Evolutionary conservation across 2,329 filamentous ascomycete genomes (phyloP), one percentile per base, ranked within the genome.

Genomic region (Phialophora tarda): DNA sequence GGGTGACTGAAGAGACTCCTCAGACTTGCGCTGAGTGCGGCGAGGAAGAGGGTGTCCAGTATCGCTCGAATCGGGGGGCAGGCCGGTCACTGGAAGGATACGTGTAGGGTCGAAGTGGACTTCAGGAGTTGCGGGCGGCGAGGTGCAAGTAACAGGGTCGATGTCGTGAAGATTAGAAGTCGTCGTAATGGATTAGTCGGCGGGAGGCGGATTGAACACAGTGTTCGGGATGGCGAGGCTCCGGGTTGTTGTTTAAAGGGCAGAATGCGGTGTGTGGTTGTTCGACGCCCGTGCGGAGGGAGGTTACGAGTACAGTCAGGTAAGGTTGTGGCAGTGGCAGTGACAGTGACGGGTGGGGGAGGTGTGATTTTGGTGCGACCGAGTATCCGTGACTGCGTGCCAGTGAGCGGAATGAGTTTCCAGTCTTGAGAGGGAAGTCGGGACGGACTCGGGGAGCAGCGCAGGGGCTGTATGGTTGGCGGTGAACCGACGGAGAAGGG

Each of bases 261-360:
- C 32, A 38, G 60, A 51, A 63, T 63, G 51, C 51, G 28, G 60
- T 56, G 28, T 41, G 60, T 61, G 57, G 57, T 59, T 59, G 41
- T n/a, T 32, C 32, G 41, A 47, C 10, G 32, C 7, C 48, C 30
- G 53, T 47, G 60, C 58, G 53, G 54, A 58, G 47, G 28, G 51
- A 44, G 38, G 38, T 44, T 55, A 41, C 24, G 38, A 62, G 51
- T 56, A 61, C 55, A 51, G 48, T 65, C 44, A 59, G 56, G 63
- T 28, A 26, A 34, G 34, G 59, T 56, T 59, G 56, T 55, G 44
- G 58, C 41, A 61, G 56, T 55, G 44, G 58, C 41, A 61, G 51
- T 65, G 51, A 28, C 57, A 56, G 41, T 34, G 57, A 61, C 55
- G 48, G 41, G 34, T 38, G 24, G 53, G 53, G 38, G 48, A 54